Conservation (phyloP, 352 stramenopile species). For the Phytophthora rubi region DNA sequence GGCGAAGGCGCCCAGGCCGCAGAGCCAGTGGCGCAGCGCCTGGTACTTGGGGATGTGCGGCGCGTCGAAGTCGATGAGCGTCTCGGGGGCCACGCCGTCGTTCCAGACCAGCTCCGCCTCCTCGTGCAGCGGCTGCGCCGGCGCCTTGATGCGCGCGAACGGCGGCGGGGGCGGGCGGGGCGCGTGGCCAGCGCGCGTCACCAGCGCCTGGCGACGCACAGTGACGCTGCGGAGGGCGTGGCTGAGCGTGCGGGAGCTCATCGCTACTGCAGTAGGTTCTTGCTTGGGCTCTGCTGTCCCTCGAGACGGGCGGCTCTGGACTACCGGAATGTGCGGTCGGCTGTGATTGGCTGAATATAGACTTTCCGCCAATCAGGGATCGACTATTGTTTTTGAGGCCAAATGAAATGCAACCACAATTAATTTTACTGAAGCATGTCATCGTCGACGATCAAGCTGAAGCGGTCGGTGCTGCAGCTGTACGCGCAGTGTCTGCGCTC, state of each 20-base stretch:
- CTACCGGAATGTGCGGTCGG: conserved; percentile 23
- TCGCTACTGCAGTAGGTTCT: conserved; percentile 21
- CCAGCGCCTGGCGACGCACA: conserved; percentile 56
- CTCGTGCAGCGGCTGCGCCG: conserved; percentile 73
- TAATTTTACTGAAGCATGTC: neutral
- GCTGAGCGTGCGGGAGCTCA: conserved; percentile 72
- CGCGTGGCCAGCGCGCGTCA: conserved; percentile 54
- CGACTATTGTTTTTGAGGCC: neutral
- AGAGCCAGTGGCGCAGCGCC: conserved; percentile 70
- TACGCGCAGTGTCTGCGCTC: conserved; percentile 82
- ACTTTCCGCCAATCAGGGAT: conserved; percentile 28
- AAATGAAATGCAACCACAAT: no score
- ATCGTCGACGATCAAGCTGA: conserved; percentile 26
- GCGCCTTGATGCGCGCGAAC: conserved; percentile 75
- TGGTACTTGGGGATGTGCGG: conserved; percentile 84
- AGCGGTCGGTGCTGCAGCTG: conserved; percentile 56
- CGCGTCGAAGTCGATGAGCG: conserved; percentile 89
- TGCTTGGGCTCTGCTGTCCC: conserved; percentile 5
- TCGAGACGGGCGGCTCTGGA: conserved; percentile 27
- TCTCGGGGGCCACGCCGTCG: conserved; percentile 86
- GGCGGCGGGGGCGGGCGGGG: conserved; percentile 80
- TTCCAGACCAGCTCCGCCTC: conserved; percentile 89
- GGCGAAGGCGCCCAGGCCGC: conserved; percentile 58
- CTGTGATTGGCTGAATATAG: conserved; percentile 33
- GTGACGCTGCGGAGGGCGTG: conserved; percentile 66